A percentile compares a stretch with the other conserved stretches of the same genome.
These are phyloP conservation scores for Ascochyta rabiei DNA, from an alignment of 2,329 filamentous ascomycete genomes.

Conservation along the genomic window DNA sequence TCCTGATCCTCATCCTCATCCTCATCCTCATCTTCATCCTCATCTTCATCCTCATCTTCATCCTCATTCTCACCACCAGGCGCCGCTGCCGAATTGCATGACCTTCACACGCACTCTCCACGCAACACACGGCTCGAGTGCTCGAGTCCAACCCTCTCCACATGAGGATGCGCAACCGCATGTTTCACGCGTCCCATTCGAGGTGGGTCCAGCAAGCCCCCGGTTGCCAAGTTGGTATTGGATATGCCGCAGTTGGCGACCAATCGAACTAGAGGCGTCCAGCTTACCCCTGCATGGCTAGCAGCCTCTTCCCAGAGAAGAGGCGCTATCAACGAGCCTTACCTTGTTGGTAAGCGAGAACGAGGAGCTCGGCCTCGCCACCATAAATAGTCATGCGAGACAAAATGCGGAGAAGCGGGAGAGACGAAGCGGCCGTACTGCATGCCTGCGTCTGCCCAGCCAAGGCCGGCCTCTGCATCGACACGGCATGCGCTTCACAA, in stretches of 20 bases:
- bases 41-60: too few relatives aligned
- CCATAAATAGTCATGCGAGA: slow-evolving; percentile 43
- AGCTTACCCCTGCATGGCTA: slow-evolving; percentile 38
- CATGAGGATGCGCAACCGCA: slow-evolving; percentile 33
- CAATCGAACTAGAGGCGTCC: slow-evolving; percentile 24
- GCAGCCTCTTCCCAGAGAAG: slow-evolving; percentile 15
- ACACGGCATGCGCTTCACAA: neutral
- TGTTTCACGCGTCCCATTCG: slow-evolving; percentile 36
- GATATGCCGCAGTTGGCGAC: slow-evolving; percentile 35
- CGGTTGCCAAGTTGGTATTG: slow-evolving; percentile 31
- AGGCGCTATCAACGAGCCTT: slow-evolving; percentile 23
- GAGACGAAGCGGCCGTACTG: slow-evolving; percentile 20
- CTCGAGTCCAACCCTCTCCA: slow-evolving; percentile 15
- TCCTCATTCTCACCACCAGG: too few relatives aligned
- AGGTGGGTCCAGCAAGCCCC: slow-evolving; percentile 25
- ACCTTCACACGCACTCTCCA: slow-evolving; percentile 6
- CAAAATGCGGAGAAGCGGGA: slow-evolving; percentile 46
- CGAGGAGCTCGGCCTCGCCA: slow-evolving; percentile 35
- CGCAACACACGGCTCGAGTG: slow-evolving; percentile 16
- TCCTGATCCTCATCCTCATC: too few relatives aligned
- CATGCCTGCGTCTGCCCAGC: slow-evolving; percentile 7
- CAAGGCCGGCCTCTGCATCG: neutral
- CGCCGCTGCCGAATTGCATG: neutral
- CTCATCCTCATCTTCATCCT: too few relatives aligned
- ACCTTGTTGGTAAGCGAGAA: slow-evolving; percentile 26